Percentiles rank a stretch among this genome's conserved stretches.
These are phyloP conservation scores for Endocalyx cinctus DNA, from an alignment of 2,329 filamentous ascomycete genomes.

Conservation along the genomic window DNA sequence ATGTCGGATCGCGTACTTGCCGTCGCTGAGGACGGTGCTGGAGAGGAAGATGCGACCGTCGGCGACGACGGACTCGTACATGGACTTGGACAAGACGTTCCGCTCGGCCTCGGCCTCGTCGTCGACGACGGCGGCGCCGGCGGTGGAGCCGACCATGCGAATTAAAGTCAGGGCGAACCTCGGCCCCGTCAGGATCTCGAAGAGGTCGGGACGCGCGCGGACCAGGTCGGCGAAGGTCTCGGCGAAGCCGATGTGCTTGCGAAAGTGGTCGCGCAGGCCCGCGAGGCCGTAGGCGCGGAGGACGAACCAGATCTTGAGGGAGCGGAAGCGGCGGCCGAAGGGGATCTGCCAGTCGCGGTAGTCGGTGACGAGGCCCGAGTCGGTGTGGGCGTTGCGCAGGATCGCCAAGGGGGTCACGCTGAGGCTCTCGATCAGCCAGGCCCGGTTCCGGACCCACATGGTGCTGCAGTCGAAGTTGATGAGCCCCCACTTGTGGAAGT, in stretches of 20 bases:
- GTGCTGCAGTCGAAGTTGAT: constrained; percentile 87
- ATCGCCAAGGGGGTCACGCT: constrained; percentile 77
- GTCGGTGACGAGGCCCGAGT: constrained; percentile 81
- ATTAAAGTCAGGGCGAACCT: constrained; percentile 78
- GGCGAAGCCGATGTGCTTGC: constrained; percentile 63
- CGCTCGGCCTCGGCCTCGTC: constrained; percentile 38
- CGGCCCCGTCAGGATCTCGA: constrained; percentile 69
- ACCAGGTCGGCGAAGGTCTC: constrained; percentile 64
- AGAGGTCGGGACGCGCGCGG: constrained; percentile 59
- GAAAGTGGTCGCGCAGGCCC: constrained; percentile 70
- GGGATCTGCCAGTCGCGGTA: constrained; percentile 98
- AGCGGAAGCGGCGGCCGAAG: constrained; percentile 80
- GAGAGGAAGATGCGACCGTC: constrained; percentile 80
- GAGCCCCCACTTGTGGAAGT: constrained; percentile 96
- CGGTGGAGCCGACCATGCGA: constrained; percentile 28
- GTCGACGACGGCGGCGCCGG: constrained; percentile 21
- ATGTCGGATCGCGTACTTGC: constrained; percentile 76
- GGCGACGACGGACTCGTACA: constrained; percentile 71
- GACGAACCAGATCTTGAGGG: constrained; percentile 94
- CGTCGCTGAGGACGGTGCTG: constrained; percentile 50
- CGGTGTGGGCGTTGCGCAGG: constrained; percentile 74
- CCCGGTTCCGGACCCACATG: constrained; percentile 71
- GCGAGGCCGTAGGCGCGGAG: constrained; percentile 74
- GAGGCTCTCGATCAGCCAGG: constrained; percentile 74
- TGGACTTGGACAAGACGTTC: constrained; percentile 65